Evolutionary conservation across 2,329 filamentous ascomycete species (phyloP).

Genomic region (Ustulina deusta): DNA sequence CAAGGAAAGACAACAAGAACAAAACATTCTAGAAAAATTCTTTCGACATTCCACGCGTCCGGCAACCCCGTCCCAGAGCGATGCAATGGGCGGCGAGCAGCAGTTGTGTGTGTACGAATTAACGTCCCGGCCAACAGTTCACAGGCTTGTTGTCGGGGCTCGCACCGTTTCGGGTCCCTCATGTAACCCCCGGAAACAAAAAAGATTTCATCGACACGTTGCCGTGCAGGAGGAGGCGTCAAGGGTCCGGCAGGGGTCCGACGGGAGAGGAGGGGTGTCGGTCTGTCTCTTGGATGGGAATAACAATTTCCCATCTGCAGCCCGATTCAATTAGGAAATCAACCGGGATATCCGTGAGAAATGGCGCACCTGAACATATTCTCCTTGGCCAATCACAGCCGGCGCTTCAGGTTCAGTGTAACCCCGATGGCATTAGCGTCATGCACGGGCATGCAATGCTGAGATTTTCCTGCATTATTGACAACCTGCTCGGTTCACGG

Average conservation of each 20-base stretch:
- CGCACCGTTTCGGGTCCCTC: constrained; percentile 26
- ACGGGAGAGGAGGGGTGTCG: constrained; percentile 10
- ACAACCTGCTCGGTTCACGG: constrained; percentile 32
- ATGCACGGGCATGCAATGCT: constrained; percentile 30
- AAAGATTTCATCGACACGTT: constrained; percentile 36
- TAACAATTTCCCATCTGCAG: constrained; percentile 41
- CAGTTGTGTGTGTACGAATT: neutral
- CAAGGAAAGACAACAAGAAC: neutral
- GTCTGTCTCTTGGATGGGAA: constrained; percentile 21
- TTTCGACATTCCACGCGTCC: constrained; percentile 18
- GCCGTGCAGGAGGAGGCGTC: constrained; percentile 29
- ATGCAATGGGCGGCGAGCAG: constrained; percentile 2
- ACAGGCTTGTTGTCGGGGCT: constrained; percentile 22
- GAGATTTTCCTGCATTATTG: constrained; percentile 36
- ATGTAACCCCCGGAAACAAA: constrained; percentile 33
- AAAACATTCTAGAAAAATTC: constrained; percentile 23
- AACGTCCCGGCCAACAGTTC: constrained; percentile 1
- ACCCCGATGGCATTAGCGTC: constrained; percentile 33
- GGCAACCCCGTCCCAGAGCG: constrained; percentile 34
- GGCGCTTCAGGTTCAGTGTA: neutral
- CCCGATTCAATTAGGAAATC: constrained; percentile 38
- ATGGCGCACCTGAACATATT: constrained; percentile 47
- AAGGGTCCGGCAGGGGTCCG: neutral
- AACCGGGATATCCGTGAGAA: constrained; percentile 46
- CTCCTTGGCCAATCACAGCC: constrained; percentile 37